A percentile compares a stretch with the other conserved stretches of the same genome.
These are phyloP conservation scores for Tilletia indica DNA, from an alignment of 1,284 basidiomycete species.

Conservation along the genomic window DNA sequence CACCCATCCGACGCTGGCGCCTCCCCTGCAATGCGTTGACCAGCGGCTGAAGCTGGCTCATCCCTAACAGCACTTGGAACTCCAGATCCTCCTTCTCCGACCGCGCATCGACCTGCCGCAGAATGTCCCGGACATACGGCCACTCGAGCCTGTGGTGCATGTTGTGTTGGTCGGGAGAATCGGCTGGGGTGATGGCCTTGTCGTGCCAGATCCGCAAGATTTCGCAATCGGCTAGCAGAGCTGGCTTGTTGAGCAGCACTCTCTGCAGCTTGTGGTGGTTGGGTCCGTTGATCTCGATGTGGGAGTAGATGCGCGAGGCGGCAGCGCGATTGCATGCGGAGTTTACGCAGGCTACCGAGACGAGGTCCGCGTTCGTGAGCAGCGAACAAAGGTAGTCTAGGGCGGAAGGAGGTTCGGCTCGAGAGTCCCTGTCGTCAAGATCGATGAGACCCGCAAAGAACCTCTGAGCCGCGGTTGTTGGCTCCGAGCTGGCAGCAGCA, in stretches of 20 bases:
- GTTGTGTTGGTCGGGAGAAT: background rate
- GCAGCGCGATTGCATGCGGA: background rate
- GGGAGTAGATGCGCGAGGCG: background rate
- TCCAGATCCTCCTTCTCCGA: background rate
- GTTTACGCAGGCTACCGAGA: background rate
- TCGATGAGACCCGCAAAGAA: background rate
- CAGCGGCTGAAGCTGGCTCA: background rate
- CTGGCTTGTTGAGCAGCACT: background rate
- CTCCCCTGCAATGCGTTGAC: background rate
- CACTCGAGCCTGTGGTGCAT: background rate
- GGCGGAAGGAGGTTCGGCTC: background rate
- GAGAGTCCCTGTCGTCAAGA: background rate
- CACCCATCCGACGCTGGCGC: background rate
- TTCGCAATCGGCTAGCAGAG: background rate
- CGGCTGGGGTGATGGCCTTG: background rate
- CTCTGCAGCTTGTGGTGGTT: background rate
- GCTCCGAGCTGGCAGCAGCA: background rate
- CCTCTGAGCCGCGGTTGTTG: background rate
- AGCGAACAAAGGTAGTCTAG: background rate
- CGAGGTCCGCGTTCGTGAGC: background rate
- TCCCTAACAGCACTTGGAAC: background rate
- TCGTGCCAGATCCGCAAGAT: slow-evolving; percentile 10
- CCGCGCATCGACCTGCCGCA: background rate
- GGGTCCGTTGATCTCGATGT: background rate
- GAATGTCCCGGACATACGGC: background rate